Conservation (phyloP, 2,329 filamentous ascomycete genomes). For the Ophioceras dolichostomum region DNA sequence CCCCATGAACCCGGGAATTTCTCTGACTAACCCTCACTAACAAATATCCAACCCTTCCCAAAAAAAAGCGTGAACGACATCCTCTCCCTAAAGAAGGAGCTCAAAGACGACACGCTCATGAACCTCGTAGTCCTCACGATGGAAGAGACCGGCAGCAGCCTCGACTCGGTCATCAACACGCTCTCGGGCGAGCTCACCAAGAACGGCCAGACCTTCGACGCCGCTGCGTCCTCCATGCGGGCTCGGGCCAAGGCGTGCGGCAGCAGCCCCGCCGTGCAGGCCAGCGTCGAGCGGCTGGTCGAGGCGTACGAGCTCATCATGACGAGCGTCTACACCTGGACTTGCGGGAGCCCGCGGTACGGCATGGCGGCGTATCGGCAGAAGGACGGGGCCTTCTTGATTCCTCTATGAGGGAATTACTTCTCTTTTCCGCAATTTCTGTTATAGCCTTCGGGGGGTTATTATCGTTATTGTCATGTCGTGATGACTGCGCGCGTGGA, state of each 20-base stretch:
- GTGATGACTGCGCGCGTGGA: no score
- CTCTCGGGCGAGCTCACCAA: constrained; percentile 6
- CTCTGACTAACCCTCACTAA: not conserved
- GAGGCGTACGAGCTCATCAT: constrained; percentile 1
- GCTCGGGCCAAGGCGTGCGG: constrained; percentile 28
- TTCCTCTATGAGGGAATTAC: constrained; percentile 1
- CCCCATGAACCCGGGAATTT: not conserved
- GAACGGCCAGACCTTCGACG: constrained; percentile 18
- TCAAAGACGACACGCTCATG: constrained; percentile 3
- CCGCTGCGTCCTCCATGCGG: constrained; percentile 16
- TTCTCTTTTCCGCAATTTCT: no score
- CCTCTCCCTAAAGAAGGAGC: constrained; percentile 3
- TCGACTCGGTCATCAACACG: constrained; percentile 1
- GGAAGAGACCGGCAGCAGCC: constrained; percentile 1
- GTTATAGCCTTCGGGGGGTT: no score
- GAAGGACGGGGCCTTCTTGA: constrained; percentile 1
- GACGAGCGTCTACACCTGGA: constrained; percentile 3
- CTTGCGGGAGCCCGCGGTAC: constrained; percentile 3
- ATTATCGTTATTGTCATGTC: no score
- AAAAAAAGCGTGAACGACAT: constrained; percentile 3
- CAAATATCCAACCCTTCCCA: not conserved
- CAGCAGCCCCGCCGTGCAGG: constrained; percentile 1
- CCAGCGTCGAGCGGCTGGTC: constrained; percentile 2
- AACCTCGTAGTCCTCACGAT: constrained; percentile 4
- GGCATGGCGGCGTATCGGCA: constrained; percentile 2